These are phyloP conservation scores for Paraphysoderma sedebokerense DNA, from an alignment of 371 early-diverging fungal genomes.

Conservation along the genomic window DNA sequence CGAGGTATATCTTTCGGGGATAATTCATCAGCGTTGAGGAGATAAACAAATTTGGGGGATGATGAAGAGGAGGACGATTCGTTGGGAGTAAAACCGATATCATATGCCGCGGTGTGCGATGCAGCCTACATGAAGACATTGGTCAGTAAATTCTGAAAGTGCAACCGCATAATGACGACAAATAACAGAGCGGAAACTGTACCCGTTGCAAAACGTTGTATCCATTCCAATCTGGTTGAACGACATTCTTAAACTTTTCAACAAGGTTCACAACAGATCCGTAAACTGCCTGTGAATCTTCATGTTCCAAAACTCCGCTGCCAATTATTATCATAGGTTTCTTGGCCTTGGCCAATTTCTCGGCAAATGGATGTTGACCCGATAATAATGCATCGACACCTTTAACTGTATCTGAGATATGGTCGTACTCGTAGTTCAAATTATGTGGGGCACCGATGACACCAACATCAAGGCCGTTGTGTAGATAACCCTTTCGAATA, in stretches of 20 bases:
- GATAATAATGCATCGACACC: constrained; percentile 49
- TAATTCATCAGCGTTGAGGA: constrained; percentile 84
- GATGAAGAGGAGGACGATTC: constrained; percentile 13
- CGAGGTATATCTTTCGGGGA: constrained; percentile 50
- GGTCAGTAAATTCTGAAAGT: neutral
- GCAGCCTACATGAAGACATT: constrained; percentile 38
- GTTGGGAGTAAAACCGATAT: constrained; percentile 66
- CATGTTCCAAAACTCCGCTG: constrained; percentile 58
- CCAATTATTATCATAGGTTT: constrained; percentile 84
- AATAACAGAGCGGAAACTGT: constrained; percentile 6
- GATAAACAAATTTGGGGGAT: constrained; percentile 61
- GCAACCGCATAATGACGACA: neutral
- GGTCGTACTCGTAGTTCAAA: constrained; percentile 79
- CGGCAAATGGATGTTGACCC: constrained; percentile 50
- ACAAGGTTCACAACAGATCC: constrained; percentile 37
- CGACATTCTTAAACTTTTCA: constrained; percentile 42
- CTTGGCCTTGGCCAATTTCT: constrained; percentile 64
- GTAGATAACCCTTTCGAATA: constrained; percentile 80
- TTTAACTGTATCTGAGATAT: constrained; percentile 52
- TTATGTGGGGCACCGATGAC: constrained; percentile 57
- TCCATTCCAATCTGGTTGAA: constrained; percentile 69
- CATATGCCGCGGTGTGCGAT: constrained; percentile 69
- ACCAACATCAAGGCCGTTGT: constrained; percentile 60
- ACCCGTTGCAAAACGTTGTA: constrained; percentile 76
- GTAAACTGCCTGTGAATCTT: constrained; percentile 47